Base-by-base conservation (phyloP, 768 basidiomycete genomes). In the Podaxis sp. region DNA sequence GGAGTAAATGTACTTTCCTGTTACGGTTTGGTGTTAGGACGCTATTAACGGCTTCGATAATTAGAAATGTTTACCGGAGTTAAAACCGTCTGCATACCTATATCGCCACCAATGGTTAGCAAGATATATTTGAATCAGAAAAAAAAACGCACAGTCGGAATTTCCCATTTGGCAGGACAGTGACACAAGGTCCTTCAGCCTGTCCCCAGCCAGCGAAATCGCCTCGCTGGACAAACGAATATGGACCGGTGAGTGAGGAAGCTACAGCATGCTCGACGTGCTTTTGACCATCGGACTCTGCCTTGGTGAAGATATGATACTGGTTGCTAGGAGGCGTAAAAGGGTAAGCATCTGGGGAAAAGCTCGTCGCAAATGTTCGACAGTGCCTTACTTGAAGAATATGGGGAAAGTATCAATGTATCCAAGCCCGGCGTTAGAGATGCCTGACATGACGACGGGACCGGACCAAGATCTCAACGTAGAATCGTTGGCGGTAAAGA, bases 331-430 rank as follows among this genome's bases (percentile, higher is more conserved):
- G 5, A 48, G 40, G 22, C 19, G 30, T 6, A 39, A n/a, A 12
- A 46, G 2, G 19, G 15, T 48, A 36, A 42, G 28, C 15, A 13
- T 28, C 17, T 26, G 44, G 17, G n/a, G 22, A 12, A 8, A 48
- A 48, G 42, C 39, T 13, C 26, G 8, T 4, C 17, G 12, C 22
- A 33, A 12, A 28, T 2, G 11, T 3, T 3, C n/a, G 19, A 5
- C 19, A 19, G 9, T 15, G 0, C 62, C 74, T 38, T 52, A 76
- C 75, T 74, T 74, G 65, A 70, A 72, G 61, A 67, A 73, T 3
- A 75, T 65, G 6, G 75, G 75, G 72, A 76, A 76, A 2, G 70
- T 76, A 61, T 76, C 74, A 46, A 76, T 75, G 51, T 75, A 75
- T 22, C 75, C 74, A 15, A 75, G 67, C 4, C 75, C 74, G 17